Evolutionary conservation across 2,329 filamentous ascomycete species (phyloP).

Genomic region (Lachnellula subtilissima): DNA sequence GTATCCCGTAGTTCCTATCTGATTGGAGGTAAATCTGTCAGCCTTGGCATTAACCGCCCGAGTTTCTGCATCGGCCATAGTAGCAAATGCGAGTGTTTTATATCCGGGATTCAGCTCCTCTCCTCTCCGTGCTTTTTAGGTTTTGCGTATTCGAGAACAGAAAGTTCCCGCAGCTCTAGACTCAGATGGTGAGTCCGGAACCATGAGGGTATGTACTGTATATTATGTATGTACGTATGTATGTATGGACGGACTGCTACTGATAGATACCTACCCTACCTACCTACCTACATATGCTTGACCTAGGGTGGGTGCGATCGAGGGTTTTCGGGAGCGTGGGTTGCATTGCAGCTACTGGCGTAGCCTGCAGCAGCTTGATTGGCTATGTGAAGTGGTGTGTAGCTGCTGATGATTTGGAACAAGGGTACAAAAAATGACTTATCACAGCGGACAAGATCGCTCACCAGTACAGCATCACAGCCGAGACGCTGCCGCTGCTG

Average conservation of each 20-base stretch:
- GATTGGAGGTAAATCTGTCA: neutral
- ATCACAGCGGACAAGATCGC: constrained; percentile 21
- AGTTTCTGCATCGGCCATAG: neutral
- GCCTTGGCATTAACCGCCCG: neutral
- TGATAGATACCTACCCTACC: too few species aligned
- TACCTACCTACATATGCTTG: neutral
- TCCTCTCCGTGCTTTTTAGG: too few species aligned
- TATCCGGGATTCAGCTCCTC: neutral
- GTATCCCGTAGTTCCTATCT: neutral
- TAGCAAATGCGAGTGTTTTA: neutral
- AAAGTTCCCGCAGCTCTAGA: too few species aligned
- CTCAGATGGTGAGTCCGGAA: too few species aligned
- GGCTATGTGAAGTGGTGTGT: constrained; percentile 4
- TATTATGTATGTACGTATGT: too few species aligned
- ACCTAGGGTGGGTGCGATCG: neutral
- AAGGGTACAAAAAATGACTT: constrained; percentile 6
- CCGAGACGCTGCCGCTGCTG: constrained; percentile 16
- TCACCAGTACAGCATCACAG: constrained; percentile 9
- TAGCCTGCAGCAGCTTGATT: neutral
- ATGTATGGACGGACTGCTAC: neutral
- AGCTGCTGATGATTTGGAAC: constrained; percentile 5
- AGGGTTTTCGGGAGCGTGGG: neutral
- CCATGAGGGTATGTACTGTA: too few species aligned
- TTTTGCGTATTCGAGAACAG: too few species aligned
- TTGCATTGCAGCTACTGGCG: neutral